Conservation (phyloP, 176 grass and related monocot genomes). For the Avena eriantha region DNA sequence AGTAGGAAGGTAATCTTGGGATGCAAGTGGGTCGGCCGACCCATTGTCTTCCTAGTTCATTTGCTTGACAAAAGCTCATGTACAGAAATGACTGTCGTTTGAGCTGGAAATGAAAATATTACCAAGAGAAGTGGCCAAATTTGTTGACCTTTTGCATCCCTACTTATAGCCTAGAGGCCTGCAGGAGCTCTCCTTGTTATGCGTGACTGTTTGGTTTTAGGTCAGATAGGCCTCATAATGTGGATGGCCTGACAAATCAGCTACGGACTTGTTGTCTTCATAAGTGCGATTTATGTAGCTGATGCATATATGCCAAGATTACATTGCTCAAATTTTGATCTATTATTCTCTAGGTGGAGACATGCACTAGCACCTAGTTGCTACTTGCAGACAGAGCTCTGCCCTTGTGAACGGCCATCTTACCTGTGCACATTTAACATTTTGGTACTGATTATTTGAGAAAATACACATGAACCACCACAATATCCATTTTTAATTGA, state of each 20-base stretch:
- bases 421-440: not conserved
- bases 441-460: not conserved
- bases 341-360: not conserved
- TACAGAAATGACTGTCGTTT: not conserved
- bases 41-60: constrained; percentile 7
- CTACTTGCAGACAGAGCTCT: not conserved
- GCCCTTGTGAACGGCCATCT: not conserved
- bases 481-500: not conserved
- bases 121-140: not conserved
- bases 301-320: not conserved
- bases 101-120: not conserved
- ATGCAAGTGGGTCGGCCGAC: not conserved
- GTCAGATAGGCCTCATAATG: constrained; percentile 1
- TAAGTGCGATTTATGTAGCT: not conserved
- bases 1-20: not conserved
- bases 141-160: not conserved
- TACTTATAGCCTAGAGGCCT: not conserved
- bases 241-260: not conserved
- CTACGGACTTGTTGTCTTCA: not conserved
- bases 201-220: not conserved
- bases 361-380: not conserved
- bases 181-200: not conserved
- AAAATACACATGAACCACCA: not conserved
- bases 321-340: not conserved
- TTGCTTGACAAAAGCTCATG: not conserved